Evolutionary conservation across 2,329 filamentous ascomycete genomes (phyloP).

Genomic region (Aureobasidium sp.): DNA sequence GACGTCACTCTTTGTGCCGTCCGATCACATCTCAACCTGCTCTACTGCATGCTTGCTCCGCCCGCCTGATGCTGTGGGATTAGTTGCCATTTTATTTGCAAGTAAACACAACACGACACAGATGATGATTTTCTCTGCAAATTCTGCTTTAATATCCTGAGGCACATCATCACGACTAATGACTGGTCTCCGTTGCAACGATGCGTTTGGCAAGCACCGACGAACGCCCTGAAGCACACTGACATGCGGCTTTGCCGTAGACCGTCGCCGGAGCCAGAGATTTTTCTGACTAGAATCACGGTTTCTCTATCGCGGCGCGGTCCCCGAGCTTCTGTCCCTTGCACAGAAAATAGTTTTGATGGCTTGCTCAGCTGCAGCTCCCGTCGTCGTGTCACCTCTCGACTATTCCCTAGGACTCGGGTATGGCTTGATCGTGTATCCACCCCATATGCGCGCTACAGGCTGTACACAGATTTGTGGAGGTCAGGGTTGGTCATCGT

Average conservation of each 20-base stretch:
- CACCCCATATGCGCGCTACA: slow-evolving; percentile 4
- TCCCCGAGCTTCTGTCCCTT: slow-evolving; percentile 8
- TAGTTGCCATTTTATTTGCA: background rate
- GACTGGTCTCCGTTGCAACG: slow-evolving; percentile 11
- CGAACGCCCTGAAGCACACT: slow-evolving; percentile 5
- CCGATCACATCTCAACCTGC: slow-evolving; percentile 5
- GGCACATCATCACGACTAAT: slow-evolving; percentile 1
- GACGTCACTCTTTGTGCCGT: slow-evolving; percentile 14
- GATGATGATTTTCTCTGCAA: slow-evolving; percentile 6
- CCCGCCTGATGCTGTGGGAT: background rate
- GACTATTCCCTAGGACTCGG: background rate
- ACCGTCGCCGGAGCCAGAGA: slow-evolving; percentile 6
- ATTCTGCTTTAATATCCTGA: slow-evolving; percentile 13
- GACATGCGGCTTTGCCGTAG: slow-evolving; percentile 11
- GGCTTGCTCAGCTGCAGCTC: background rate
- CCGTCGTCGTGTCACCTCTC: slow-evolving; percentile 11
- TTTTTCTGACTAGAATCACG: slow-evolving; percentile 9
- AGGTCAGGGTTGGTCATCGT: slow-evolving; percentile 7
- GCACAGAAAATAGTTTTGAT: background rate
- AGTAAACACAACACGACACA: slow-evolving; percentile 4
- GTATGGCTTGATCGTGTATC: slow-evolving; percentile 9
- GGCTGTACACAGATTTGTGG: slow-evolving; percentile 9
- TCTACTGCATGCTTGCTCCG: background rate
- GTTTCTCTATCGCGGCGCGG: background rate
- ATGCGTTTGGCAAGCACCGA: slow-evolving; percentile 14